Conservation (phyloP, 306 rosid genomes). For the Dalbergia oliveri region DNA sequence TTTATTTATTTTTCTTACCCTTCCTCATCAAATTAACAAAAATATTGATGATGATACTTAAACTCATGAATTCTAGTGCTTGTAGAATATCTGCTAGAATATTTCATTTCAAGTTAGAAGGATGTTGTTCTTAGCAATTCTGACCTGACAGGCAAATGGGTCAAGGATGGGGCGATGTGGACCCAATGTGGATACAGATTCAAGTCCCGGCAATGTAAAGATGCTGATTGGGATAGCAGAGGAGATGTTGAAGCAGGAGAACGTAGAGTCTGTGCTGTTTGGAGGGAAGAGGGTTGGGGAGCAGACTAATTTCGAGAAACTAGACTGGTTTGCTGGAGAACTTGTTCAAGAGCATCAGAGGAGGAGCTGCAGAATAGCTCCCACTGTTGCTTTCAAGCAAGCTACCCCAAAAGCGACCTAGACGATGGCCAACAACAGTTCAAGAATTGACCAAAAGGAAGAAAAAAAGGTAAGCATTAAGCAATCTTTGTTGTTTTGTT, state of each 20-base stretch:
- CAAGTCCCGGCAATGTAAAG: constrained; percentile 78
- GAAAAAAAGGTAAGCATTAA: constrained; percentile 64
- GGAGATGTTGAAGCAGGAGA: constrained; percentile 95
- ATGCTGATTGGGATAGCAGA: constrained; percentile 81
- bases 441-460: constrained; percentile 32
- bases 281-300: constrained; percentile 90
- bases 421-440: constrained; percentile 28
- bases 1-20: not conserved
- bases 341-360: constrained; percentile 97
- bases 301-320: constrained; percentile 86
- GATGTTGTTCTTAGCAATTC: constrained; percentile 20
- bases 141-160: constrained; percentile 80
- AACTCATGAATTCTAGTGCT: not conserved
- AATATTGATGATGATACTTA: not conserved
- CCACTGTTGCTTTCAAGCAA: constrained; percentile 99
- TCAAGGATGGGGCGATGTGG: constrained; percentile 87
- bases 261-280: constrained; percentile 91
- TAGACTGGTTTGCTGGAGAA: constrained; percentile 99
- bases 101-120: constrained; percentile 13
- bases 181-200: constrained; percentile 78
- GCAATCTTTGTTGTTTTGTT: constrained; percentile 41
- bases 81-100: constrained; percentile 6
- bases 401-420: constrained; percentile 71
- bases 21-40: not conserved
- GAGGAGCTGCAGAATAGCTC: constrained; percentile 99